phyloP scores from a whole-genome alignment of 345 rosid species.

The Eutrema heterophyllum region DNA sequence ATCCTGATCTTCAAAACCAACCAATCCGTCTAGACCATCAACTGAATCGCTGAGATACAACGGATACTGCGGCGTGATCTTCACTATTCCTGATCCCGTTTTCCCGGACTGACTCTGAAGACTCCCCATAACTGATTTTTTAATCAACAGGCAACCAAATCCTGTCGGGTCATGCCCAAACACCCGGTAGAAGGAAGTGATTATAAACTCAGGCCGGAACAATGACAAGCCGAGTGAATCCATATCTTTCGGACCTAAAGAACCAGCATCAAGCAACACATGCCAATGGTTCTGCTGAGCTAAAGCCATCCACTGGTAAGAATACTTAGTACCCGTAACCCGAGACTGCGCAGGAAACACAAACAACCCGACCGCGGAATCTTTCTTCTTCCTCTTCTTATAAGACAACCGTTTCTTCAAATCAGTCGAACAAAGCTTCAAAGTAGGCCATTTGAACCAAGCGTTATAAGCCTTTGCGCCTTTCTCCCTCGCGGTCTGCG shows the following conservation, averaged over 20 bases:
- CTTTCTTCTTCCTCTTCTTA: conserved; percentile 80
- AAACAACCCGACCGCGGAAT: conserved; percentile 74
- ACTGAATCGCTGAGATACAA: conserved; percentile 79
- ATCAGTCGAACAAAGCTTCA: conserved; percentile 82
- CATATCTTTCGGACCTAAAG: conserved; percentile 98
- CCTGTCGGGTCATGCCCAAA: conserved; percentile 96
- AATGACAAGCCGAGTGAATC: conserved; percentile 93
- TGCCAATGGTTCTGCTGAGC: conserved; percentile 99
- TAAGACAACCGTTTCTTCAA: conserved; percentile 62
- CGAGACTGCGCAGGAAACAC: conserved; percentile 97
- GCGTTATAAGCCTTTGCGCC: conserved; percentile 80
- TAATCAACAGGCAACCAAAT: conserved; percentile 90
- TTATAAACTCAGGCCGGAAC: conserved; percentile 92
- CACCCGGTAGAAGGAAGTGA: conserved; percentile 89
- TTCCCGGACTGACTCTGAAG: conserved; percentile 86
- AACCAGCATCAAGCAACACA: conserved; percentile 96
- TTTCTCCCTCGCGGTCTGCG: conserved; percentile 76
- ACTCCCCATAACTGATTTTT: conserved; percentile 87
- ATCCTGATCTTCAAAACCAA: conserved; percentile 51
- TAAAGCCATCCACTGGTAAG: conserved; percentile 98
- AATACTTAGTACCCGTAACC: conserved; percentile 90
- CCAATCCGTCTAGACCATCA: conserved; percentile 67
- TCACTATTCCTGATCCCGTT: conserved; percentile 97
- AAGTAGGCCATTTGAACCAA: conserved; percentile 87
- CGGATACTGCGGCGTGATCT: conserved; percentile 90